Percentiles rank a stretch among this genome's conserved stretches.
phyloP scores from a whole-genome alignment of 1,284 basidiomycete species.

The Lentinula novae-zelandiae region DNA sequence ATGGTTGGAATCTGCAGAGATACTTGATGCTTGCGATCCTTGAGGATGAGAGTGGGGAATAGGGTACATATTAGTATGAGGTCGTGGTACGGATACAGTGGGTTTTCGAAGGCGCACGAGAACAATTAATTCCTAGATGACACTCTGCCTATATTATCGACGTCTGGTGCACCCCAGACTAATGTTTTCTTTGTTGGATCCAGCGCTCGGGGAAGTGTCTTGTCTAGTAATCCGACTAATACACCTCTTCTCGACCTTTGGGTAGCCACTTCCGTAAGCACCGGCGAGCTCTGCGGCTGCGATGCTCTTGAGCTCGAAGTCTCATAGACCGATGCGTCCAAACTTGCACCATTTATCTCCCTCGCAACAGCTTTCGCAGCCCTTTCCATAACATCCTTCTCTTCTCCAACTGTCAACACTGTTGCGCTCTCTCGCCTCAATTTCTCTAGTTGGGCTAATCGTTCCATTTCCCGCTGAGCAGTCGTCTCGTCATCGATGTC shows the following conservation, averaged over 20 bases:
- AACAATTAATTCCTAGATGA: conserved; percentile 13
- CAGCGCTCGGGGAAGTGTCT: conserved; percentile 44
- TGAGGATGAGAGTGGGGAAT: neutral
- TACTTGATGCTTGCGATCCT: neutral
- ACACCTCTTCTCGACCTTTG: conserved; percentile 29
- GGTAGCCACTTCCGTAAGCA: neutral
- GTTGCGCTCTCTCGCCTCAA: conserved; percentile 17
- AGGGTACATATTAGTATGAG: neutral
- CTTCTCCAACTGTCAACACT: conserved; percentile 23
- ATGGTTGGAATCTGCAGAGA: neutral
- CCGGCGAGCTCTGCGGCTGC: neutral
- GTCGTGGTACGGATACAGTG: neutral
- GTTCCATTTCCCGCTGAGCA: conserved; percentile 41
- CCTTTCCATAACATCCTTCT: conserved; percentile 25
- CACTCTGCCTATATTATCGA: conserved; percentile 49
- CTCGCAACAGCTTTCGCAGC: conserved; percentile 16
- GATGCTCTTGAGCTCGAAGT: conserved; percentile 1
- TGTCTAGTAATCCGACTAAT: conserved; percentile 42
- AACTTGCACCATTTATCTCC: conserved; percentile 6
- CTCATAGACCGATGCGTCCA: neutral
- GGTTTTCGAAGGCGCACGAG: neutral
- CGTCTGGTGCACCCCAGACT: conserved; percentile 67
- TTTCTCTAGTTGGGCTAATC: conserved; percentile 17
- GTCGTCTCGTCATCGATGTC: conserved; percentile 77
- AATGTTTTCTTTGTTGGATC: conserved; percentile 59